Conservation (phyloP, 345 rosid species). For the Eucalyptus polyanthemos region DNA sequence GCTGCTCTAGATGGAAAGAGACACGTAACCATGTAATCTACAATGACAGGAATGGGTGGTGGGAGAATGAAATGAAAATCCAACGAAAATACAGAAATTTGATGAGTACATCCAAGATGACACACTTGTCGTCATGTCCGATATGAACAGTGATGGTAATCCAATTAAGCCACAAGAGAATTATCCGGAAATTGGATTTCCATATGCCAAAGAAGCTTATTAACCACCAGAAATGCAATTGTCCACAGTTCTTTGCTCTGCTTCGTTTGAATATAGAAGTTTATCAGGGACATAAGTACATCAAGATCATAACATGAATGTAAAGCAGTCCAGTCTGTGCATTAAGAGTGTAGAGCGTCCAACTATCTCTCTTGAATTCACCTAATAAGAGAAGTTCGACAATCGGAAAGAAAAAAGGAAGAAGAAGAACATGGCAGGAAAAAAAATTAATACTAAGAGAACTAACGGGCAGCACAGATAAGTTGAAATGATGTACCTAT, state of each 20-base stretch:
- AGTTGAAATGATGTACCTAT: slow-evolving; percentile 26
- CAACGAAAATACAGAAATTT: not conserved
- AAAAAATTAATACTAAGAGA: not conserved
- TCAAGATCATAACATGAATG: not conserved
- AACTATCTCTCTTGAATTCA: not conserved
- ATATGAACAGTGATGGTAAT: not conserved
- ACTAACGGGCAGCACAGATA: not conserved
- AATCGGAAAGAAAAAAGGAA: not conserved
- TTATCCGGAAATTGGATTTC: not conserved
- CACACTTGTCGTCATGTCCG: not conserved
- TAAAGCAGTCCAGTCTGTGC: not conserved
- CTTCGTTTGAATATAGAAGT: not conserved
- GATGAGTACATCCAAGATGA: not conserved
- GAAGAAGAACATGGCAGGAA: not conserved
- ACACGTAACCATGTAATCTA: not conserved
- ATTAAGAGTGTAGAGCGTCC: not conserved
- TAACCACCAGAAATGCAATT: not conserved
- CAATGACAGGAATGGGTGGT: not conserved
- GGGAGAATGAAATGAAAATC: not conserved
- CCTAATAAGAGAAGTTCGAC: not conserved
- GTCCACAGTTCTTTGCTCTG: not conserved
- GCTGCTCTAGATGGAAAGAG: not conserved
- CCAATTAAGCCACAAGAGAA: not conserved
- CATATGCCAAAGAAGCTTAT: not conserved
- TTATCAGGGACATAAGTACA: not conserved